Evolutionary conservation across 441 rosid species (phyloP).

Genomic region (Caryocar brasiliense): DNA sequence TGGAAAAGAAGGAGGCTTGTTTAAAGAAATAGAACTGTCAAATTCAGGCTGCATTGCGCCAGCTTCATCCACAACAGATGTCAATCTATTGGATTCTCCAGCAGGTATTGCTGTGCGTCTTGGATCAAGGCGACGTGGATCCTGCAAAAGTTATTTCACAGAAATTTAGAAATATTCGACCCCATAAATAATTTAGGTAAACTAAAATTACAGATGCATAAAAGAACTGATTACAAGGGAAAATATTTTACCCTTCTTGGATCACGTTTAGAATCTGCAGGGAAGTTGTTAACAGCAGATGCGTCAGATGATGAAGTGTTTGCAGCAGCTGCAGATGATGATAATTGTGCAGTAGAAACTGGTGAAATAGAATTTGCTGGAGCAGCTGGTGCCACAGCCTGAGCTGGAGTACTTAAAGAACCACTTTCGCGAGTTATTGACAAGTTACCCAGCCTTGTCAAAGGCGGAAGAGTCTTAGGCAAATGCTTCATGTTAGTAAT

Average conservation of each 20-base stretch:
- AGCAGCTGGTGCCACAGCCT: slow-evolving; percentile 30
- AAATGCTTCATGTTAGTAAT: slow-evolving; percentile 93
- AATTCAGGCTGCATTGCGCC: slow-evolving; percentile 37
- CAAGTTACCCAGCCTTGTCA: slow-evolving; percentile 41
- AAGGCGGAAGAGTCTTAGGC: slow-evolving; percentile 63
- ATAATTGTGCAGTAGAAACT: slow-evolving; percentile 29
- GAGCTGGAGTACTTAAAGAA: slow-evolving; percentile 41
- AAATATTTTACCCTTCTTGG: slow-evolving; percentile 78
- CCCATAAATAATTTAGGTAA: not conserved
- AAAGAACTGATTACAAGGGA: not conserved
- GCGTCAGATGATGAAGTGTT: slow-evolving; percentile 40
- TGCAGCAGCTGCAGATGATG: slow-evolving; percentile 31
- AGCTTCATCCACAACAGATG: slow-evolving; percentile 38
- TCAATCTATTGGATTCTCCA: slow-evolving; percentile 37
- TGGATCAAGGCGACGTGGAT: slow-evolving; percentile 98
- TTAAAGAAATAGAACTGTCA: slow-evolving; percentile 40
- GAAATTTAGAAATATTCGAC: not conserved
- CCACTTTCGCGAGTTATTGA: slow-evolving; percentile 28
- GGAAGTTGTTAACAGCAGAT: slow-evolving; percentile 32
- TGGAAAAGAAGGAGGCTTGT: slow-evolving; percentile 38
- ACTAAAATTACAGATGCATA: not conserved
- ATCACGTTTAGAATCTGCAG: slow-evolving; percentile 80
- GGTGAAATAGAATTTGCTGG: slow-evolving; percentile 37
- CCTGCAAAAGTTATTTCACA: slow-evolving; percentile 38
- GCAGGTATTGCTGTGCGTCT: slow-evolving; percentile 47